phyloP scores from a whole-genome alignment of 306 rosid genomes.

The Ochetophila trinervis region DNA sequence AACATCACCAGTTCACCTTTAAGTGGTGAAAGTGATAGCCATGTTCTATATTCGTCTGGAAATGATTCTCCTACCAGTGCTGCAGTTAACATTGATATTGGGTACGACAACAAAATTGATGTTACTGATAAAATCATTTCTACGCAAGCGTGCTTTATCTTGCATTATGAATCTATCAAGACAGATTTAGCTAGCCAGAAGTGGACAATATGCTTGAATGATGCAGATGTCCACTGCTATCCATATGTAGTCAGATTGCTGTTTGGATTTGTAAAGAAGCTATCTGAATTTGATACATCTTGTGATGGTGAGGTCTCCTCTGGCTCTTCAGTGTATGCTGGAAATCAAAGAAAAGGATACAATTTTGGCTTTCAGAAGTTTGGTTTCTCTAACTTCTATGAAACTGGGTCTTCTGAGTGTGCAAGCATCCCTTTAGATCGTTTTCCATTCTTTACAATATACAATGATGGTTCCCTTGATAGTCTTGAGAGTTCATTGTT shows the following conservation, averaged over 20 bases:
- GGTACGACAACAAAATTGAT: constrained; percentile 34
- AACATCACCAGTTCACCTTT: constrained; percentile 37
- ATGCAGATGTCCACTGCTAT: constrained; percentile 76
- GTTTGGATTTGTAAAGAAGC: constrained; percentile 47
- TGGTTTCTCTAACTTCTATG: constrained; percentile 83
- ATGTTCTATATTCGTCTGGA: constrained; percentile 44
- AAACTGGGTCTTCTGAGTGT: constrained; percentile 55
- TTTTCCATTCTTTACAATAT: constrained; percentile 75
- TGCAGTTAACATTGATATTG: constrained; percentile 32
- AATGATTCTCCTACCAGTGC: constrained; percentile 37
- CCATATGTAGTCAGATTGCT: constrained; percentile 57
- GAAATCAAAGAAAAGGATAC: constrained; percentile 26
- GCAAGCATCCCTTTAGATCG: constrained; percentile 64
- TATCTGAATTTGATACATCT: constrained; percentile 40
- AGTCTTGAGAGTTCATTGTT: constrained; percentile 55
- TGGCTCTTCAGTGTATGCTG: constrained; percentile 29
- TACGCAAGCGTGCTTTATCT: constrained; percentile 46
- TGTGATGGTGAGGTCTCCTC: constrained; percentile 18
- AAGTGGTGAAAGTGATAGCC: constrained; percentile 49
- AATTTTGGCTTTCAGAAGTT: constrained; percentile 53
- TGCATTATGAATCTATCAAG: constrained; percentile 49
- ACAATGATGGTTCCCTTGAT: constrained; percentile 56
- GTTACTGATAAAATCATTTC: constrained; percentile 28
- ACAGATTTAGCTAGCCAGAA: constrained; percentile 34
- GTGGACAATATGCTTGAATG: constrained; percentile 42